A percentile compares a stretch with the other conserved stretches of the same genome.
Conservation (phyloP, 2,329 filamentous ascomycete genomes). For the Podosphaera fusca region DNA sequence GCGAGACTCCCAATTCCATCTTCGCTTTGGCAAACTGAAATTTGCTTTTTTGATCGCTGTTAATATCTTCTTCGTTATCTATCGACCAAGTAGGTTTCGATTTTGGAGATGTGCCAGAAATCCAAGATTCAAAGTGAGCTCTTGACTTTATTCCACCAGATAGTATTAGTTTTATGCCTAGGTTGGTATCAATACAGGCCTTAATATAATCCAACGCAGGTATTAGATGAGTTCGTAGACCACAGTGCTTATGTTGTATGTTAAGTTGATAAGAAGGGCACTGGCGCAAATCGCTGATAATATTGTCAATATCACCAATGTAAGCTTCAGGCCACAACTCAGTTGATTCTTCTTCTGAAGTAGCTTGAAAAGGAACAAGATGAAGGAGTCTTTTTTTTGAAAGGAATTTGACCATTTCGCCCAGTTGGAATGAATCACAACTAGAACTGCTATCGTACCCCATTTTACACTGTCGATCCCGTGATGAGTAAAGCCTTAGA, state of each 20-base stretch:
- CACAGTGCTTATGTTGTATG: constrained; percentile 49
- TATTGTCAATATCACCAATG: constrained; percentile 33
- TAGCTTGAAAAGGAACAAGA: constrained; percentile 30
- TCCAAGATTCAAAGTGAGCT: constrained; percentile 11
- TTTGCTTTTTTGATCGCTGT: constrained; percentile 5
- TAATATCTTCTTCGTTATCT: constrained; percentile 5
- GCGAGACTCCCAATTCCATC: constrained; percentile 24
- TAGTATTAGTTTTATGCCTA: constrained; percentile 9
- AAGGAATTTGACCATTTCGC: constrained; percentile 55
- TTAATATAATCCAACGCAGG: constrained; percentile 43
- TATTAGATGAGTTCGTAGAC: constrained; percentile 38
- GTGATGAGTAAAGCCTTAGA: constrained; percentile 40
- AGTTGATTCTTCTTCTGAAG: constrained; percentile 18
- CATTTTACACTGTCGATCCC: constrained; percentile 44
- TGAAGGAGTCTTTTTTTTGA: constrained; percentile 34
- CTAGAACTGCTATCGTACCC: constrained; percentile 50
- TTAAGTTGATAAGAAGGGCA: constrained; percentile 54
- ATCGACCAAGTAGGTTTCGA: constrained; percentile 5
- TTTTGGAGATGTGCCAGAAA: neutral
- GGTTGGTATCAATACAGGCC: constrained; percentile 23
- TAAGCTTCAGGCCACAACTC: constrained; percentile 20
- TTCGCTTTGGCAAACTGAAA: constrained; percentile 29
- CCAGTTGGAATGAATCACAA: constrained; percentile 59
- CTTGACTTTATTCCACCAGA: constrained; percentile 6
- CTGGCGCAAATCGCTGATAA: constrained; percentile 39